These are phyloP conservation scores for Huntiella decipiens DNA, from an alignment of 2,329 filamentous ascomycete genomes.

Conservation along the genomic window DNA sequence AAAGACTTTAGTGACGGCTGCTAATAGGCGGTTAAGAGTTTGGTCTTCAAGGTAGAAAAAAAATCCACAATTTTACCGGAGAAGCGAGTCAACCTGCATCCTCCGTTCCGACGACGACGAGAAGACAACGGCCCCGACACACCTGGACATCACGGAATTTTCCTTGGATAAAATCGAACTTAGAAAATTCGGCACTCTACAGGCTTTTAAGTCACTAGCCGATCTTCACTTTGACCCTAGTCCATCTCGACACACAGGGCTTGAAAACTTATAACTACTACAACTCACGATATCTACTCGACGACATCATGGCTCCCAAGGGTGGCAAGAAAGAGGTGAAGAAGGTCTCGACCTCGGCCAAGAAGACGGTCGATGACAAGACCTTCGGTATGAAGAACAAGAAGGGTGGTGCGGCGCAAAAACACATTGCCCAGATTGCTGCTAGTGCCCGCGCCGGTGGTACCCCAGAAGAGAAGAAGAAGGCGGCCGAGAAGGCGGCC, in stretches of 20 bases:
- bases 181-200: no score
- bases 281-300: background rate
- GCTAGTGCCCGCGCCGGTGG: conserved; percentile 55
- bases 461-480: conserved; percentile 74
- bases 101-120: background rate
- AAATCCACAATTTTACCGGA: conserved; percentile 2
- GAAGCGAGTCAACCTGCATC: conserved; percentile 1
- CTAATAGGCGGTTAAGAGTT: conserved; percentile 2
- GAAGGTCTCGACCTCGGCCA: conserved; percentile 31
- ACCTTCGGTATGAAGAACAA: conserved; percentile 99
- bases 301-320: conserved; percentile 51
- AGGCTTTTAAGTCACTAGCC: no score
- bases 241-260: no score
- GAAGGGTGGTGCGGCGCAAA: conserved; percentile 82
- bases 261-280: no score
- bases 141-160: no score
- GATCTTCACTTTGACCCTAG: no score
- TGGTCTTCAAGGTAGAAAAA: conserved; percentile 5
- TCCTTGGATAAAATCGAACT: no score
- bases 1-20: conserved; percentile 2
- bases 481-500: conserved; percentile 43
- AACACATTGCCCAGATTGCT: conserved; percentile 68
- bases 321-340: conserved; percentile 19
- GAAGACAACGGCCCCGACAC: no score
- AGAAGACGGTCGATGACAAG: conserved; percentile 70